Conservation (phyloP, 768 basidiomycete genomes). For the Scleroderma citrinum region DNA sequence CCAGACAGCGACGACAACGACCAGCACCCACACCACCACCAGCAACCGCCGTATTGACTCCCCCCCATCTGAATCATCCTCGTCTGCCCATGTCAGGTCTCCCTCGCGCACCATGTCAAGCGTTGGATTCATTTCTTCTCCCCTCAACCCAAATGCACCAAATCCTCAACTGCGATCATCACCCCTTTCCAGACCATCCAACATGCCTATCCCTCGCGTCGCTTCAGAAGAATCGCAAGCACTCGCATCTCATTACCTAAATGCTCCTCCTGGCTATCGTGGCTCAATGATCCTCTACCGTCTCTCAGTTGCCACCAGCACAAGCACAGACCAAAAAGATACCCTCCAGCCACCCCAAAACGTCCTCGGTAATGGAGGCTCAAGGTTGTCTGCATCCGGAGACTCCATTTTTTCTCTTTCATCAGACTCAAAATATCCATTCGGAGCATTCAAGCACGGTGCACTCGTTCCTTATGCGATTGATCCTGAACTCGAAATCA, state of each 20-base stretch:
- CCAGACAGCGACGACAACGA: too few species aligned
- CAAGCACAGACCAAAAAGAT: constrained; percentile 25
- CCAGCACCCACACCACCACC: too few species aligned
- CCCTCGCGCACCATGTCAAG: constrained; percentile 24
- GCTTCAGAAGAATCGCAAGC: constrained; percentile 41
- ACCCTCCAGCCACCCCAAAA: constrained; percentile 29
- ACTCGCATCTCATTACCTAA: constrained; percentile 23
- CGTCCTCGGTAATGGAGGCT: constrained; percentile 27
- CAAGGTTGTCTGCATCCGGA: constrained; percentile 46
- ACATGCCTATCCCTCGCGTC: constrained; percentile 37
- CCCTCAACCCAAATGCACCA: constrained; percentile 8
- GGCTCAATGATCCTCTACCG: constrained; percentile 69
- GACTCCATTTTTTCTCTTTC: constrained; percentile 46
- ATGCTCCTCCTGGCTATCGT: constrained; percentile 23
- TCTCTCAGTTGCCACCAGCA: constrained; percentile 35
- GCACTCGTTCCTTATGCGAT: constrained; percentile 65
- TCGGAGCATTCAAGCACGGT: constrained; percentile 24
- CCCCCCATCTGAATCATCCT: not conserved
- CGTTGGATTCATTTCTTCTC: constrained; percentile 40
- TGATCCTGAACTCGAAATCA: constrained; percentile 54
- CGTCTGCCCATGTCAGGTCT: constrained; percentile 8
- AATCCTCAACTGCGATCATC: constrained; percentile 28
- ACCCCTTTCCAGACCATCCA: constrained; percentile 33
- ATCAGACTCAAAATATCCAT: constrained; percentile 64
- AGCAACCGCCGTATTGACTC: not conserved